phyloP scores from a whole-genome alignment of 345 rosid species.

The Triadica sebifera region DNA sequence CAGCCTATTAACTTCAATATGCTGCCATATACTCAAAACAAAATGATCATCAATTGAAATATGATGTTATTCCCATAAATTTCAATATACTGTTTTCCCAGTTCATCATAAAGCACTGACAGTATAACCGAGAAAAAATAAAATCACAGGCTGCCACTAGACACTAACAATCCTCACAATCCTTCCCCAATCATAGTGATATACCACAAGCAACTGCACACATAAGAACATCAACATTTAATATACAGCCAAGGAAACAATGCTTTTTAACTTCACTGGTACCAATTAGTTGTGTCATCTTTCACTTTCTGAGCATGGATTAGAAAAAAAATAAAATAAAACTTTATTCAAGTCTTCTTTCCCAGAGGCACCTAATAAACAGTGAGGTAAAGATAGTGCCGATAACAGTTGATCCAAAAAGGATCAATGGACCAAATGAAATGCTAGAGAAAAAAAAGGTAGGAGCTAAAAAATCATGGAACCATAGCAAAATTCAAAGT shows the following conservation, averaged over 20 bases:
- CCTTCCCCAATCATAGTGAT: neutral
- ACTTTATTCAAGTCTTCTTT: neutral
- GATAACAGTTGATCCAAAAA: neutral
- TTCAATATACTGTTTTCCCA: neutral
- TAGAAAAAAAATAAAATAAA: neutral
- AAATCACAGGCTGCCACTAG: neutral
- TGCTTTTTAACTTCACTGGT: neutral
- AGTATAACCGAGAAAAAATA: neutral
- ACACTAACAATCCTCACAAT: neutral
- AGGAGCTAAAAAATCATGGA: neutral
- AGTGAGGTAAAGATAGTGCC: neutral
- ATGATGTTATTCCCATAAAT: neutral
- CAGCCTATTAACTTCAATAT: conserved; percentile 87
- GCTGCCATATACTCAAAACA: conserved; percentile 41
- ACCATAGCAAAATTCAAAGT: conserved; percentile 3
- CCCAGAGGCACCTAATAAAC: neutral
- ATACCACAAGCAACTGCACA: neutral
- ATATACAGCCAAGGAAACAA: neutral
- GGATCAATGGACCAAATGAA: neutral
- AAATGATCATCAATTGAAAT: neutral
- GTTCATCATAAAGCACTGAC: neutral
- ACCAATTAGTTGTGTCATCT: neutral
- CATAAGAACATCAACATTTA: neutral
- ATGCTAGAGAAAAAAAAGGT: neutral
- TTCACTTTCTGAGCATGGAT: neutral